phyloP scores from a whole-genome alignment of 208 protist genomes.

The Crithidia sp. region DNA sequence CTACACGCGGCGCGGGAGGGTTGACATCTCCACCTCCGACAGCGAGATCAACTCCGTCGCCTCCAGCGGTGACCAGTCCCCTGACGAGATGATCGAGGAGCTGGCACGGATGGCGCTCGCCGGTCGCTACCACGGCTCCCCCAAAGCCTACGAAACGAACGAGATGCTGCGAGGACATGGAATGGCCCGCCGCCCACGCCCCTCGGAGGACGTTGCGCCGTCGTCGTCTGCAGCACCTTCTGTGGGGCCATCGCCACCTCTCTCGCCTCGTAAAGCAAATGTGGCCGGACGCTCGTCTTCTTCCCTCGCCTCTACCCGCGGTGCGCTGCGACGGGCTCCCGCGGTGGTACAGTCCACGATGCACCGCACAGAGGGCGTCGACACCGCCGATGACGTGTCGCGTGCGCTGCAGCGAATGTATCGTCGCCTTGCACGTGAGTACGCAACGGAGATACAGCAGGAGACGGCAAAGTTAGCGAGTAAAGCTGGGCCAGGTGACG shows the following conservation, averaged over 20 bases:
- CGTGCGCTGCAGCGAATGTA: conserved; percentile 31
- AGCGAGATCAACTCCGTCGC: conserved; percentile 33
- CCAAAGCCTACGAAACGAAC: conserved; percentile 26
- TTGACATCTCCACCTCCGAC: conserved; percentile 48
- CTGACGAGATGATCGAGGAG: conserved; percentile 47
- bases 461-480: no score
- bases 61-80: conserved; percentile 31
- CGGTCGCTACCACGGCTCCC: conserved; percentile 29
- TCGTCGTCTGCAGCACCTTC: not conserved
- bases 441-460: not conserved
- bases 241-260: not conserved
- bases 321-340: not conserved
- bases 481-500: no score
- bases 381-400: conserved; percentile 11
- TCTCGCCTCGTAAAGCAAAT: not conserved
- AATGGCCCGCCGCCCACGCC: conserved; percentile 17
- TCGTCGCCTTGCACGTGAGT: conserved; percentile 31
- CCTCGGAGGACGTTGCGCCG: not conserved
- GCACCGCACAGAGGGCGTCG: not conserved
- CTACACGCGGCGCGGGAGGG: conserved; percentile 34
- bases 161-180: conserved; percentile 28
- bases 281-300: not conserved
- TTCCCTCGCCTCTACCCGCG: not conserved
- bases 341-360: not conserved
- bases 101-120: conserved; percentile 32